Conservation (phyloP, 2,329 filamentous ascomycete species). For the Alternaria viburni region DNA sequence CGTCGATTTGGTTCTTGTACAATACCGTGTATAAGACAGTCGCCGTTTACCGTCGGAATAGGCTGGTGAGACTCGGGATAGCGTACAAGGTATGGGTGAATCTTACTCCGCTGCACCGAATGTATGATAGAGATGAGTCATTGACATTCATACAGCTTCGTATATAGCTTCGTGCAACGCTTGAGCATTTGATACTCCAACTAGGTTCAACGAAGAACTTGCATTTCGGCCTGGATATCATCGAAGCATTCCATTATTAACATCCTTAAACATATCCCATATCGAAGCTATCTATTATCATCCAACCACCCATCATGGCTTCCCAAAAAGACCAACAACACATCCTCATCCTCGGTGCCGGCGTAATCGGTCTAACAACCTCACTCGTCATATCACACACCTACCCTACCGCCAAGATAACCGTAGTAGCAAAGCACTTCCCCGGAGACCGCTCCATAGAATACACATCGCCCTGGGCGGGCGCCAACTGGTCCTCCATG, state of each 20-base stretch:
- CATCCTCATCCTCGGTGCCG: constrained; percentile 57
- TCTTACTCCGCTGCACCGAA: not conserved
- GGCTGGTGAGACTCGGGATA: not conserved
- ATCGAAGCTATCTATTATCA: not conserved
- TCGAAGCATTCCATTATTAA: not conserved
- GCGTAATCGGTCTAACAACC: constrained; percentile 70
- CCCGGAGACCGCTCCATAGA: constrained; percentile 91
- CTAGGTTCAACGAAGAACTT: not conserved
- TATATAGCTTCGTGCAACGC: not conserved
- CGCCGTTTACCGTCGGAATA: constrained; percentile 20
- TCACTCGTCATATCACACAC: constrained; percentile 66
- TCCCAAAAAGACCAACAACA: constrained; percentile 9
- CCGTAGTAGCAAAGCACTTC: constrained; percentile 85
- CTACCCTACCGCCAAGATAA: constrained; percentile 63
- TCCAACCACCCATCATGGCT: constrained; percentile 13
- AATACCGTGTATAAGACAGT: not conserved
- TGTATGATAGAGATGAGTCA: not conserved
- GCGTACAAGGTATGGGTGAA: not conserved
- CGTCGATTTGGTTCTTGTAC: not conserved
- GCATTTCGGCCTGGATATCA: not conserved
- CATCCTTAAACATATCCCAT: not conserved
- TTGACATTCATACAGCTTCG: not conserved
- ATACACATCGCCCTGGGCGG: constrained; percentile 89
- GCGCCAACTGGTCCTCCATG: constrained; percentile 75
- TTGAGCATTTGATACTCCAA: not conserved